Conservation (phyloP, 495 filamentous ascomycete species). For the Jackrogersella minutella region DNA sequence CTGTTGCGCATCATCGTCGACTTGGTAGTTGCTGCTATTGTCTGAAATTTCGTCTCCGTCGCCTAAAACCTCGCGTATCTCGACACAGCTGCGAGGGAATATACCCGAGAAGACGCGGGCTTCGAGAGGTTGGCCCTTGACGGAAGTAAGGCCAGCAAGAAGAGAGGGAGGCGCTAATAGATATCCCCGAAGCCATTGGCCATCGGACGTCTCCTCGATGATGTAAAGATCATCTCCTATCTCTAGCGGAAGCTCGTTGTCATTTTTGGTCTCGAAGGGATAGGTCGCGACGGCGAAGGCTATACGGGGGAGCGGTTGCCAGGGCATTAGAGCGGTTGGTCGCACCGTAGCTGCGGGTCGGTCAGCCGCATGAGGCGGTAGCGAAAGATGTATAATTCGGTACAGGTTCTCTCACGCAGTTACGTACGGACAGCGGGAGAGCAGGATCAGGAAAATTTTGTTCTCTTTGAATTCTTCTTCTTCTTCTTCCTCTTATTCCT, state of each 20-base stretch:
- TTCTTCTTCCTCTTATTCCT: neutral
- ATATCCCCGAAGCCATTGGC: conserved; percentile 94
- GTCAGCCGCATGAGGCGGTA: conserved; percentile 47
- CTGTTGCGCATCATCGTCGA: conserved; percentile 39
- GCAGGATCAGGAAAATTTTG: conserved; percentile 1
- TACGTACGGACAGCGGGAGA: conserved; percentile 27
- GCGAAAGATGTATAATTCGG: conserved; percentile 9
- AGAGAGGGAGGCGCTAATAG: conserved; percentile 92
- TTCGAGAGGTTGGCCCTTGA: conserved; percentile 91
- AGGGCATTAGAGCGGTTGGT: conserved; percentile 74
- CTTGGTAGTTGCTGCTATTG: conserved; percentile 46
- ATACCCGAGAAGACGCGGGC: conserved; percentile 96
- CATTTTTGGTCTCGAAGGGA: conserved; percentile 84
- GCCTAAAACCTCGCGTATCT: conserved; percentile 74
- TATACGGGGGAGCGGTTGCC: conserved; percentile 95
- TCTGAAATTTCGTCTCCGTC: conserved; percentile 62
- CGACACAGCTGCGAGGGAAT: conserved; percentile 93
- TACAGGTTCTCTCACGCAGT: conserved; percentile 30
- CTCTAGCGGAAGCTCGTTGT: conserved; percentile 94
- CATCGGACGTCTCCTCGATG: conserved; percentile 88
- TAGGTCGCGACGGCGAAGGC: conserved; percentile 95
- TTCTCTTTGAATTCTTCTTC: too few species aligned
- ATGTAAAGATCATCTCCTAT: conserved; percentile 98
- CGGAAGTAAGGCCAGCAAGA: conserved; percentile 88
- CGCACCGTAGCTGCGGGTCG: conserved; percentile 44